Percentiles rank a stretch among this genome's conserved stretches.
These are phyloP conservation scores for Rubroboletus satanas DNA, from an alignment of 768 basidiomycete genomes.

Conservation along the genomic window DNA sequence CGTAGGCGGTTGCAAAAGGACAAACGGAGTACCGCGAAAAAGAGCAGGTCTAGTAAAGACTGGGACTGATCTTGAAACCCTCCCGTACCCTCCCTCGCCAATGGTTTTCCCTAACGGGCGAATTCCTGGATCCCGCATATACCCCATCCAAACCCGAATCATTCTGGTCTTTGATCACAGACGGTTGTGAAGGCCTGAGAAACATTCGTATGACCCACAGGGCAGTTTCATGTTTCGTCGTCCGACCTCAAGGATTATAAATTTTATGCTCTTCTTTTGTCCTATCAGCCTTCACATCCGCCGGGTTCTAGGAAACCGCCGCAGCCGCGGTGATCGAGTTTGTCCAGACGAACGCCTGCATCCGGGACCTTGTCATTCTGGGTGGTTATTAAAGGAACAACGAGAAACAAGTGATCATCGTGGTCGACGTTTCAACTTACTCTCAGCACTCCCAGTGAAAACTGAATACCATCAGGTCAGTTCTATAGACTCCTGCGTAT, in stretches of 20 bases:
- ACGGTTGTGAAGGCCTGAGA: background rate
- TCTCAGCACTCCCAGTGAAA: too few species aligned
- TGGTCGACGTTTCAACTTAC: too few species aligned
- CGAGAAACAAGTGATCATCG: too few species aligned
- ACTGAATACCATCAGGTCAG: too few species aligned
- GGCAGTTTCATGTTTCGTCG: background rate
- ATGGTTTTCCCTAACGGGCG: too few species aligned
- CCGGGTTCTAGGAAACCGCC: background rate
- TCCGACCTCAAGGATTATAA: background rate
- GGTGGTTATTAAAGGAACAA: background rate
- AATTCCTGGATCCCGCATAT: background rate
- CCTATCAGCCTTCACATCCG: background rate
- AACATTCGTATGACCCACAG: background rate
- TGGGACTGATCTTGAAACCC: constrained; percentile 20
- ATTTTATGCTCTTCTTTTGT: background rate
- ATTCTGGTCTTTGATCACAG: background rate
- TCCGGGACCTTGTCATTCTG: background rate
- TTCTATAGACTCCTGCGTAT: too few species aligned
- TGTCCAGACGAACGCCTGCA: background rate
- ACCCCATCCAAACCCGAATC: background rate
- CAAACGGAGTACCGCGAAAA: constrained; percentile 25
- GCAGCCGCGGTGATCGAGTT: background rate
- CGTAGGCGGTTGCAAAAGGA: constrained; percentile 27
- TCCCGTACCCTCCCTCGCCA: background rate
- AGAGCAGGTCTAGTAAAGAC: constrained; percentile 23